Evolutionary conservation across 345 rosid genomes (phyloP).

Genomic region (Lepidium sativum): DNA sequence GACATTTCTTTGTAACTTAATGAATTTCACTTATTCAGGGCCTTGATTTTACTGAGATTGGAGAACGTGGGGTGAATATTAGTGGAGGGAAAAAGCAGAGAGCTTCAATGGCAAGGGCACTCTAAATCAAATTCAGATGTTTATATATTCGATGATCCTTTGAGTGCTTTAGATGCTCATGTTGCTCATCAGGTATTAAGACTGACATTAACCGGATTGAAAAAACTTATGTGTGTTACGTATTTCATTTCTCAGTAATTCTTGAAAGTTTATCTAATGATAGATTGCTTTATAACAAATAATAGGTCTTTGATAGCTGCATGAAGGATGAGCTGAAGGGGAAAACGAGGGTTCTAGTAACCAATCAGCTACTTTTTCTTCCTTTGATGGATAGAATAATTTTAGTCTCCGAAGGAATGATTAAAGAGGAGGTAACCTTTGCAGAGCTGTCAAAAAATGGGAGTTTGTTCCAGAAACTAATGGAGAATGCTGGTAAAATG

Average conservation of each 20-base stretch:
- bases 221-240: background rate
- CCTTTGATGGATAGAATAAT: constrained; percentile 78
- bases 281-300: background rate
- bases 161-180: constrained; percentile 95
- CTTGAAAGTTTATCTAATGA: background rate
- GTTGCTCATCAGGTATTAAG: constrained; percentile 71
- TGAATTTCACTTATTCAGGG: constrained; percentile 38
- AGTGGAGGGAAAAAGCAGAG: constrained; percentile 99
- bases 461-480: constrained; percentile 61
- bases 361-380: constrained; percentile 96
- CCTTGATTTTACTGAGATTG: constrained; percentile 88
- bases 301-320: constrained; percentile 83
- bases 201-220: background rate
- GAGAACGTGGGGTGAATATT: constrained; percentile 97
- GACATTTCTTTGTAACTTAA: constrained; percentile 8
- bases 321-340: constrained; percentile 67
- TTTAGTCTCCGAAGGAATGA: constrained; percentile 62
- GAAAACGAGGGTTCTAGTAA: constrained; percentile 87
- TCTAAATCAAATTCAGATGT: constrained; percentile 87
- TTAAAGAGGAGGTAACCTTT: constrained; percentile 84
- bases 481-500: constrained; percentile 98
- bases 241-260: no score
- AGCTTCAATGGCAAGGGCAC: constrained; percentile 97
- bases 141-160: constrained; percentile 92
- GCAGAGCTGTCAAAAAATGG: constrained; percentile 77